Base-by-base conservation (phyloP, 306 rosid species). In the Casuarina cunninghamiana region DNA sequence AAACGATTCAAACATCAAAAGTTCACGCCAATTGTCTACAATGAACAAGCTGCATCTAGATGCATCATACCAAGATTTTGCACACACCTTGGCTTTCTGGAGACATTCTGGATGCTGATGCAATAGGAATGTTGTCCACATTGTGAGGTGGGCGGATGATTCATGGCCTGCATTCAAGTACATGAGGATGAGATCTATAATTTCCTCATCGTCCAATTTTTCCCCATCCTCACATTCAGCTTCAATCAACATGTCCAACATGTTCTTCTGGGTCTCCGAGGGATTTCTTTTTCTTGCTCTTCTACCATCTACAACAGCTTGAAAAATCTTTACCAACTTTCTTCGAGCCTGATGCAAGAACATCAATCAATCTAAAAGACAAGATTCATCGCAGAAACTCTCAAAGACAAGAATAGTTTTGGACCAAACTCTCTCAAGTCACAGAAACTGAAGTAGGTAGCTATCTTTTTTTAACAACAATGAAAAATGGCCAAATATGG, bases 91-190 rank as follows among this genome's bases (percentile, higher is more conserved):
- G 19, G 97, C 94, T 21, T 91, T 8, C 78, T 69, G 77, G 77
- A 74, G 76, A 62, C 66, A 73, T 74, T 71, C 79, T 13, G 97
- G 94, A 69, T 88, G 72, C 42, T 91, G 72, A 6, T 68, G 78
- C 75, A 93, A 90, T 83, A 87, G 80, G 72, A 91, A 72, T 72
- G 88, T 60, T 48, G 95, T 81, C 98, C 97, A 91, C 89, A 93
- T 61, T n/a, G 85, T 85, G 44, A 88, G 88, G 75, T 91, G 96
- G 63, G 93, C 96, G 6, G 97, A 86, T 77, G 96, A 89, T 88
- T 93, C 96, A 69, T 93, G 93, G 11, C 97, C 97, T 17, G 97
- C 97, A 77, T 91, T 83, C 75, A 89, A 84, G 90, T 91, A 93
- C 61, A 91, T 63, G 3, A 93, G 82, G 38, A 93, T 85, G 21